Evolutionary conservation across 1,139 yeast genomes (phyloP), one percentile per base, ranked within the genome.

Genomic region (Saccharomycopsis crataegensis): DNA sequence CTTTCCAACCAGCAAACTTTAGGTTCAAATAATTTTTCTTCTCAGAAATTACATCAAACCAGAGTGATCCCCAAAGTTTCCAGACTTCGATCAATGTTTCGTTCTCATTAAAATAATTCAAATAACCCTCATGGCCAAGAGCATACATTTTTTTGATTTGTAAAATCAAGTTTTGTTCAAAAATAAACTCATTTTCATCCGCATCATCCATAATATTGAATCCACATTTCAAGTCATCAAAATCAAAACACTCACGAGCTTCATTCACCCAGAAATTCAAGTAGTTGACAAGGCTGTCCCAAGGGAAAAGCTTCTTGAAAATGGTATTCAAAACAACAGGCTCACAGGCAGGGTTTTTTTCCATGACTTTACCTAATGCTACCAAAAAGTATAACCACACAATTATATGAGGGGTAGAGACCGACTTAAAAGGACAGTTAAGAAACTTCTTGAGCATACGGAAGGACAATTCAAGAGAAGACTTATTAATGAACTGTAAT

Each of bases 51-150:
- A 73, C 72, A 65, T 86, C 91, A 67, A 80, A 86, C 91, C 93
- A 86, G 45, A 86, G 67, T 0, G 90, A 80, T 2, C 94, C 94
- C 90, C 93, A 85, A 63, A 90, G 82, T 64, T 82, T 82, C 90
- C 91, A 85, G 34, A 82, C 86, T 67, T 86, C 94, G 43, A 86
- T 80, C 52, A 86, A 69, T 48, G 73, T 77, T 65, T 85, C 93
- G 63, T 79, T 74, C 44, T 75, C 72, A 57, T 78, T 74, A 63
- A 80, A 82, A 58, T 71, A 64, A 5, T 65, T 61, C 16, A 80
- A 62, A 51, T 73, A 70, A 43, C 69, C 69, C 7, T 58, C 62
- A 16, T 46, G 44, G 1, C 59, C 59, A 43, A 54, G 28, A 9
- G 46, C 4, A 44, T 55, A 57, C 46, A 57, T 43, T 32, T 49